A percentile compares a stretch with the other conserved stretches of the same genome.
phyloP scores from a whole-genome alignment of 2,329 filamentous ascomycete genomes.

The Fonsecaea nubica region DNA sequence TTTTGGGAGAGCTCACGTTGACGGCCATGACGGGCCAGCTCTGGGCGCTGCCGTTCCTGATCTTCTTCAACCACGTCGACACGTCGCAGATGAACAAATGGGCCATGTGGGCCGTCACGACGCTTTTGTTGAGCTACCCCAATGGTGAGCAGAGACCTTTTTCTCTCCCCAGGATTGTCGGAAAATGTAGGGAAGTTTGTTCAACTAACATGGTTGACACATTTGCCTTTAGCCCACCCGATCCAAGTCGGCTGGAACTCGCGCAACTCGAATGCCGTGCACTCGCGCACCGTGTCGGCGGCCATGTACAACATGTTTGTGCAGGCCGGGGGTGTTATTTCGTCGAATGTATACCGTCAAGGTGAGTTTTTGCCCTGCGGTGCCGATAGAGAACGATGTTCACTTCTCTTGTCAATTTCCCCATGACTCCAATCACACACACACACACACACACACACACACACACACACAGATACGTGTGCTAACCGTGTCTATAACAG shows the following conservation, averaged over 20 bases:
- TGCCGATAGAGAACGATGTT: not conserved
- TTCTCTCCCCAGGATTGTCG: too few species aligned
- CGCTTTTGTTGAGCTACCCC: slow-evolving; percentile 59
- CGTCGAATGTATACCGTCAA: slow-evolving; percentile 44
- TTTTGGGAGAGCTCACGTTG: slow-evolving; percentile 58
- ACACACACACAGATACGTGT: too few species aligned
- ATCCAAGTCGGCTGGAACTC: slow-evolving; percentile 54
- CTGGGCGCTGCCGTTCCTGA: slow-evolving; percentile 60
- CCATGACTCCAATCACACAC: too few species aligned
- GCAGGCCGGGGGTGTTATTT: slow-evolving; percentile 46
- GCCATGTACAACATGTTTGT: slow-evolving; percentile 50
- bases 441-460: too few species aligned
- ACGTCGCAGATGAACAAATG: slow-evolving; percentile 55
- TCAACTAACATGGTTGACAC: too few species aligned
- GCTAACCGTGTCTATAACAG: slow-evolving; percentile 26
- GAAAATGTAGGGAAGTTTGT: too few species aligned
- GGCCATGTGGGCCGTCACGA: slow-evolving; percentile 58
- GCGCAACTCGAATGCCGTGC: slow-evolving; percentile 49
- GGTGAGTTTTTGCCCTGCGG: slow-evolving; percentile 38
- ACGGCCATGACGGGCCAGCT: slow-evolving; percentile 60
- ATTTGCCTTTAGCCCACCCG: slow-evolving; percentile 51
- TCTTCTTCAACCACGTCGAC: slow-evolving; percentile 57
- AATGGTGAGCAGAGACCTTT: slow-evolving; percentile 47
- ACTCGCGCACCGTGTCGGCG: slow-evolving; percentile 47
- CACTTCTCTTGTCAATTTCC: too few species aligned